Base-by-base conservation (phyloP, 2,329 filamentous ascomycete species). In the Leptographium procerum region DNA sequence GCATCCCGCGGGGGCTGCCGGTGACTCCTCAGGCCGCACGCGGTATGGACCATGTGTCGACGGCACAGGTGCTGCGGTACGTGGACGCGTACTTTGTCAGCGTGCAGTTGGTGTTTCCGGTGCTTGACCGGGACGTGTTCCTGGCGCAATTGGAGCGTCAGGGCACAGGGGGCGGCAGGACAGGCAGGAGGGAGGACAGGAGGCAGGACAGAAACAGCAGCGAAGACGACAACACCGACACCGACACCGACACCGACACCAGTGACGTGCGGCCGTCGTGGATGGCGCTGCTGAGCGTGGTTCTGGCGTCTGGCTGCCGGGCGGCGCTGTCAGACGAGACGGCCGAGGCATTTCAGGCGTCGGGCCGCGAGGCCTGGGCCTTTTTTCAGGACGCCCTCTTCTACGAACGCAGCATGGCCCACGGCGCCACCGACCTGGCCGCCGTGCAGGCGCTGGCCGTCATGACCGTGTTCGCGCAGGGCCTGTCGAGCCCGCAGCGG, bases 391-490 rank as follows among this genome's bases (percentile, higher is more conserved):
- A 55, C 33, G 57, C 57, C 4, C 57, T 59, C 22, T 55, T 43
- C n/a, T 59, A 59, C 45, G 57, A 59, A 33, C 57, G 45, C 2
- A 26, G 33, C 24, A 59, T 59, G 16, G 53, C 52, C 22, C 57
- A 59, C 54, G 54, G 55, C 19, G 36, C 58, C 14, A 59, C 54
- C 0, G 58, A 59, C n/a, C 28, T 57, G 48, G 51, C 55, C n/a
- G 58, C 58, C 10, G 58, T 59, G 16, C 58, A 59, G 54, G 58
- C 54, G 22, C 43, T 59, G 48, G 57, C 57, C 9, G 52, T 51
- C 10, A 40, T 58, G 52, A 55, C 57, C 9, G 57, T 59, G 16
- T 59, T 59, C 28, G 57, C 57, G 1, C 57, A 59, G 36, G 57
- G 57, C 3, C 47, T 59, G 28, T 59, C 57, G 14, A 59, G 57